Conservation (phyloP, 2,329 filamentous ascomycete species). For the Botryotinia globosa region DNA sequence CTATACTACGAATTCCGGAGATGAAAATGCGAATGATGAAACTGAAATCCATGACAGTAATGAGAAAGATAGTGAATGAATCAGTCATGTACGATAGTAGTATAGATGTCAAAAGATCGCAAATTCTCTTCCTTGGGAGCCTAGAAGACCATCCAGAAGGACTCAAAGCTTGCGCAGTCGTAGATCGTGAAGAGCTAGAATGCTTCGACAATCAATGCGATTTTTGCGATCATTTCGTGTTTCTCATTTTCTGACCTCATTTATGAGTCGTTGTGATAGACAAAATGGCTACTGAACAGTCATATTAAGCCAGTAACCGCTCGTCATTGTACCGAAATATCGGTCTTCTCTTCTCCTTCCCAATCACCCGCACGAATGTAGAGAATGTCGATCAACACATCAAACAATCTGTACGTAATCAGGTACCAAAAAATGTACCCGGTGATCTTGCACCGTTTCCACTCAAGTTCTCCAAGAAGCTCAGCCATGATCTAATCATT, state of each 20-base stretch:
- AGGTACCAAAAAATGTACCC: background rate
- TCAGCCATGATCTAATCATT: background rate
- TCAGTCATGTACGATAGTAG: background rate
- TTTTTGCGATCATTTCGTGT: background rate
- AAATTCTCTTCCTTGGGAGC: background rate
- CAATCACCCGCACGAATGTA: background rate
- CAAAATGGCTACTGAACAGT: background rate
- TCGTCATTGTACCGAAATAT: background rate
- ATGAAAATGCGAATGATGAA: background rate
- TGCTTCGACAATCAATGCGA: background rate
- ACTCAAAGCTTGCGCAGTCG: background rate
- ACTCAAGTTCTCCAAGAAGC: background rate
- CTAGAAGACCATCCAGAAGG: background rate
- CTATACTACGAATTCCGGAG: background rate
- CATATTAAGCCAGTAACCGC: background rate
- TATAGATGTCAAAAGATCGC: background rate
- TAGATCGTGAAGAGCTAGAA: background rate
- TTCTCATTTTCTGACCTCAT: background rate
- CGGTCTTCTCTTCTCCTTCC: background rate
- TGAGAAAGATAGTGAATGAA: background rate
- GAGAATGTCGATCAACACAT: background rate
- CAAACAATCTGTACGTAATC: background rate
- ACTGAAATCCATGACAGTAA: background rate
- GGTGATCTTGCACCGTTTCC: background rate
- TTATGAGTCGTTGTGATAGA: background rate